phyloP scores from a whole-genome alignment of 2,329 filamentous ascomycete species.

The Lecanicillium sp. region DNA sequence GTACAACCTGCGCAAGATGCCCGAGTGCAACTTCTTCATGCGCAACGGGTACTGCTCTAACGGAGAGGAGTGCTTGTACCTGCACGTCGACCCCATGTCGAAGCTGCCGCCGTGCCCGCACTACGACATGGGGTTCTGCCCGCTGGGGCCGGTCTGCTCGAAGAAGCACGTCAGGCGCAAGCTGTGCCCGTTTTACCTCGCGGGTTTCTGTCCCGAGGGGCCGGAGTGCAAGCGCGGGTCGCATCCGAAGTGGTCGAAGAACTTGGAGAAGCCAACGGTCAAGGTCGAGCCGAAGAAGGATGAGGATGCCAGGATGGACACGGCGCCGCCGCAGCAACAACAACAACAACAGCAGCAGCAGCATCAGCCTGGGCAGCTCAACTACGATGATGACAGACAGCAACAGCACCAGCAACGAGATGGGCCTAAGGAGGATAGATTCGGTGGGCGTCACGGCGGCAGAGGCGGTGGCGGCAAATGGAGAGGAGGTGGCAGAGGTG shows the following conservation, averaged over 20 bases:
- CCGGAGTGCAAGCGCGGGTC: slow-evolving; percentile 69
- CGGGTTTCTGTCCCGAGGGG: slow-evolving; percentile 88
- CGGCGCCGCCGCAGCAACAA: slow-evolving; percentile 31
- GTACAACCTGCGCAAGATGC: slow-evolving; percentile 97
- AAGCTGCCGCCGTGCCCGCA: slow-evolving; percentile 77
- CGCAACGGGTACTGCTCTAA: slow-evolving; percentile 93
- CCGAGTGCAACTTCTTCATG: slow-evolving; percentile 95
- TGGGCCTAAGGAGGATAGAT: slow-evolving; percentile 20
- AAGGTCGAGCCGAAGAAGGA: slow-evolving; percentile 56
- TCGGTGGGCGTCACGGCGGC: slow-evolving; percentile 27
- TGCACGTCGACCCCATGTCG: slow-evolving; percentile 79
- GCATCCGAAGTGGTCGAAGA: slow-evolving; percentile 75
- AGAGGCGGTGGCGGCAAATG: slow-evolving; percentile 32
- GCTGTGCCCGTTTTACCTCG: slow-evolving; percentile 79
- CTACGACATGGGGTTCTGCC: slow-evolving; percentile 93
- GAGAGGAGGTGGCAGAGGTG: slow-evolving; percentile 28
- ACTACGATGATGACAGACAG: slow-evolving; percentile 24
- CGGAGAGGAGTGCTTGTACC: slow-evolving; percentile 91
- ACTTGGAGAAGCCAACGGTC: slow-evolving; percentile 68
- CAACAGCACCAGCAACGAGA: slow-evolving; percentile 18
- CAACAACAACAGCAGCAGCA: slow-evolving; percentile 32
- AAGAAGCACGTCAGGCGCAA: slow-evolving; percentile 82
- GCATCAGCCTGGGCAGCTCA: slow-evolving; percentile 30
- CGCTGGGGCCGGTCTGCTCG: slow-evolving; percentile 77
- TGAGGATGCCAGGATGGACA: slow-evolving; percentile 33